These are phyloP conservation scores for Yarrowia sp. DNA, from an alignment of 805 yeast genomes.

Conservation along the genomic window DNA sequence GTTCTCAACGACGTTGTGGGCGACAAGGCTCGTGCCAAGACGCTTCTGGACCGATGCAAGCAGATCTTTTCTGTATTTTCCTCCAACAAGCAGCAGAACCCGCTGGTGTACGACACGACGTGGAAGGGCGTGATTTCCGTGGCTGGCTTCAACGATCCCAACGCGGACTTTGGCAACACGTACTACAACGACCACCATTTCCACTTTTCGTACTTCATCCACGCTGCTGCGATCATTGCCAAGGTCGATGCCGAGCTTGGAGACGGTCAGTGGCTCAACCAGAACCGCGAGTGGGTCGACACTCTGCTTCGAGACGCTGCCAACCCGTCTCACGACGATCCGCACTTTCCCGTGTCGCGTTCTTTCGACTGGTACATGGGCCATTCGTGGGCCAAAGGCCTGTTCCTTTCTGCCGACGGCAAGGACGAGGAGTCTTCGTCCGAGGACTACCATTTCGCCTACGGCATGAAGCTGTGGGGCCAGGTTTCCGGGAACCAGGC, in stretches of 20 bases:
- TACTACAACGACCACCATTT: constrained; percentile 85
- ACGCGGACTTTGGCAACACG: constrained; percentile 72
- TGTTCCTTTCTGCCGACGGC: constrained; percentile 62
- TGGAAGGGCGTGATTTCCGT: constrained; percentile 79
- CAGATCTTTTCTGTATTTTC: constrained; percentile 63
- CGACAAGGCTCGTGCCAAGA: constrained; percentile 49
- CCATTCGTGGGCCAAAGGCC: constrained; percentile 74
- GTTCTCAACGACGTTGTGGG: constrained; percentile 59
- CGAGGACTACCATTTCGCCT: constrained; percentile 68
- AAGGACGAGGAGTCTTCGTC: constrained; percentile 69
- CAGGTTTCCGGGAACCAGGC: constrained; percentile 50
- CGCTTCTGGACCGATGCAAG: constrained; percentile 55
- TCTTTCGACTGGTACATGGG: constrained; percentile 71
- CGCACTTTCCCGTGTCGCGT: constrained; percentile 61
- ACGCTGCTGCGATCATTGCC: constrained; percentile 80
- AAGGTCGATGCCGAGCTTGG: constrained; percentile 55
- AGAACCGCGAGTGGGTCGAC: constrained; percentile 57
- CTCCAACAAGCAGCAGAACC: constrained; percentile 59
- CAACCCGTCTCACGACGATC: constrained; percentile 53
- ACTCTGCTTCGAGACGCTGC: constrained; percentile 64
- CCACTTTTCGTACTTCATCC: constrained; percentile 80
- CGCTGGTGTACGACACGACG: constrained; percentile 66
- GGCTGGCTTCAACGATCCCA: constrained; percentile 50
- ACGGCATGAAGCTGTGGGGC: constrained; percentile 72
- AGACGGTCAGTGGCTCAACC: constrained; percentile 49